Evolutionary conservation across 2,329 filamentous ascomycete species (phyloP).

Genomic region (Aspergillus sp.): DNA sequence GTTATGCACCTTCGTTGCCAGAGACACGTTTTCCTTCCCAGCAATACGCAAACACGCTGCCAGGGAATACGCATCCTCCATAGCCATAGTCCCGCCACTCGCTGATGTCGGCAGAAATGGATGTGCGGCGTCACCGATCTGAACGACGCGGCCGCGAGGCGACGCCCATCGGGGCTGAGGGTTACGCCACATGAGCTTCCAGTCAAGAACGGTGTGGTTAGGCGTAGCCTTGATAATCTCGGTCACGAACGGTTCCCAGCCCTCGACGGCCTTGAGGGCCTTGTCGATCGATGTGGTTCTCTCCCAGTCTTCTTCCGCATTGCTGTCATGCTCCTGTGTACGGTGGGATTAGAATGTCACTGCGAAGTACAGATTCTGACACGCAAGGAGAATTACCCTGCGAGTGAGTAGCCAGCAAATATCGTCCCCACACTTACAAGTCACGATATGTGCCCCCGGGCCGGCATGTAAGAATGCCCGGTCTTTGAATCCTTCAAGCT

Average conservation of each 20-base stretch:
- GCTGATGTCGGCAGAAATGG: conserved; percentile 2
- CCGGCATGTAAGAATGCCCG: neutral
- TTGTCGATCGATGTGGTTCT: no score
- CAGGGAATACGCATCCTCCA: conserved; percentile 8
- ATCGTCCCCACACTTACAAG: neutral
- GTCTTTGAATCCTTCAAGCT: neutral
- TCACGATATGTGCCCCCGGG: conserved; percentile 2
- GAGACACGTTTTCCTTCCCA: no score
- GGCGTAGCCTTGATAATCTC: no score
- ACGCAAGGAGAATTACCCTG: conserved; percentile 2
- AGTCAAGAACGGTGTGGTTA: no score
- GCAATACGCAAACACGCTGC: no score
- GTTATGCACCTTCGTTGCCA: no score
- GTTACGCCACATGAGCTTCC: no score
- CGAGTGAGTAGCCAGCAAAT: conserved; percentile 5
- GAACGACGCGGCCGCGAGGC: conserved; percentile 1
- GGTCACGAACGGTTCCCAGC: no score
- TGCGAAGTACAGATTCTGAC: neutral
- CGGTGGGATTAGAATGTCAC: neutral
- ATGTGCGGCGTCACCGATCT: conserved; percentile 6
- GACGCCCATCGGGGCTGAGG: no score
- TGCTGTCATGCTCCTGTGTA: no score
- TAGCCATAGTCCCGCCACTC: conserved; percentile 3
- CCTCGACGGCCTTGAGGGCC: no score
- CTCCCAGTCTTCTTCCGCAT: no score